A percentile compares a stretch with the other conserved stretches of the same genome.
Evolutionary conservation across 768 basidiomycete species (phyloP).

Genomic region (Suillus cothurnatus): DNA sequence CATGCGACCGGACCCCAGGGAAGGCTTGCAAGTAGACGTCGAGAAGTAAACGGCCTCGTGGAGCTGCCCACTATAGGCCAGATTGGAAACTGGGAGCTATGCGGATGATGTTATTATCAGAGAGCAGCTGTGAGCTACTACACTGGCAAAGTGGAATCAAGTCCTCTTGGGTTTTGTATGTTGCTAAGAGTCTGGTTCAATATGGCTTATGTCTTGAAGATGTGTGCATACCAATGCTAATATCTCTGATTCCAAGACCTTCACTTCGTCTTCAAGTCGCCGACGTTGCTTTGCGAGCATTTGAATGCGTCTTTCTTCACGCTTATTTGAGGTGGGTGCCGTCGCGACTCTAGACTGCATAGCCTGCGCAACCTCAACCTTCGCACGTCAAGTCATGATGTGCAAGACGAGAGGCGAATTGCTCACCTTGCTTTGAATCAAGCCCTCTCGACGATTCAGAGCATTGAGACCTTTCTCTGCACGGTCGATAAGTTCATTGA

Average conservation of each 20-base stretch:
- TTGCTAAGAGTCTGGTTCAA: neutral
- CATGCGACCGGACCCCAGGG: conserved; percentile 63
- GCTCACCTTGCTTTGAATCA: conserved; percentile 64
- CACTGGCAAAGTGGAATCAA: neutral
- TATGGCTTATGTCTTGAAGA: neutral
- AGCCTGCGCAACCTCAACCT: conserved; percentile 59
- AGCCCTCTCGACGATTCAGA: conserved; percentile 62
- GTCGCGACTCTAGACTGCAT: conserved; percentile 44
- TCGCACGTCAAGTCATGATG: neutral
- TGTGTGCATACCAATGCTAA: conserved; percentile 48
- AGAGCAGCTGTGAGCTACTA: conserved; percentile 41
- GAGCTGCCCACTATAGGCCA: conserved; percentile 55
- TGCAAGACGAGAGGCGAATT: conserved; percentile 5
- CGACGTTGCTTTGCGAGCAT: conserved; percentile 67
- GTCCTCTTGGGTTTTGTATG: neutral
- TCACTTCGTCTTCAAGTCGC: conserved; percentile 64
- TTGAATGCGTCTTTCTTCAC: conserved; percentile 67
- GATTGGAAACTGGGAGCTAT: conserved; percentile 38
- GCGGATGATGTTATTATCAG: conserved; percentile 68
- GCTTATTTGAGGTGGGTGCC: conserved; percentile 58
- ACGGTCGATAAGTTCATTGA: conserved; percentile 70
- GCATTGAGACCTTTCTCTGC: conserved; percentile 68
- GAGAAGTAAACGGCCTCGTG: conserved; percentile 79
- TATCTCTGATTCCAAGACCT: conserved; percentile 62
- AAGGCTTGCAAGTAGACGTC: conserved; percentile 74